Base-by-base conservation (phyloP, 2,329 filamentous ascomycete species). In the Ceratocystis lukuohia region DNA sequence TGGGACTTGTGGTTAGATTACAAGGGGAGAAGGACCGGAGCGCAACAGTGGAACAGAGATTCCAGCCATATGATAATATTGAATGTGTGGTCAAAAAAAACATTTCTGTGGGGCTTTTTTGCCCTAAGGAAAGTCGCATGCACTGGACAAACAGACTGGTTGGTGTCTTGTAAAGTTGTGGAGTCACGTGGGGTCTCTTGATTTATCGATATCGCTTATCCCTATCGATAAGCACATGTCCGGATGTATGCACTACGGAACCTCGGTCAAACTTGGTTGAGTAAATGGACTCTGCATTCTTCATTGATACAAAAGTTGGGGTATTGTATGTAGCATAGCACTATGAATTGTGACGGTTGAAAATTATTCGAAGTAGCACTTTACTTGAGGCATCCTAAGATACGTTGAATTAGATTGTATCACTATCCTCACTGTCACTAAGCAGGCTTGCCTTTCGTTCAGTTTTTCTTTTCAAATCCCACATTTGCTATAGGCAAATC, bases 41-140 rank as follows among this genome's bases (percentile, higher is more conserved):
- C n/a, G 62, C n/a, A 56, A 45, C 37, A 64, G 56, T n/a, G 15
- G 8, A 37, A 65, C 56, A 20, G 63, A 56, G 25, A 59, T 65
- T 65, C 33, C 33, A 73, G 75, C 72, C 72, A 74, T 72, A 72
- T 72, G 71, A 70, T 74, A 71, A 70, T 75, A 73, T 72, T 73
- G 70, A 72, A 73, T 66, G 59, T 66, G 64, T 46, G 65, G 41
- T 41, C 33, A 33, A 57, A 59, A 66, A 64, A 45, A 48, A 62
- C 20, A 73, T 73, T 75, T 70, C 75, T 74, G 76, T 78, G 77
- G 76, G 76, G 73, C 72, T 71, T 73, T 73, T 73, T 72, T 70
- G 74, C 76, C 77, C 77, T 78, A 78, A 59, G 75, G 66, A 68
- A 69, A 70, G 66, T 30, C 69, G 30, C 37, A 53, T 46, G 20